Conservation (phyloP, 2,329 filamentous ascomycete species). For the Curvularia sp. region DNA sequence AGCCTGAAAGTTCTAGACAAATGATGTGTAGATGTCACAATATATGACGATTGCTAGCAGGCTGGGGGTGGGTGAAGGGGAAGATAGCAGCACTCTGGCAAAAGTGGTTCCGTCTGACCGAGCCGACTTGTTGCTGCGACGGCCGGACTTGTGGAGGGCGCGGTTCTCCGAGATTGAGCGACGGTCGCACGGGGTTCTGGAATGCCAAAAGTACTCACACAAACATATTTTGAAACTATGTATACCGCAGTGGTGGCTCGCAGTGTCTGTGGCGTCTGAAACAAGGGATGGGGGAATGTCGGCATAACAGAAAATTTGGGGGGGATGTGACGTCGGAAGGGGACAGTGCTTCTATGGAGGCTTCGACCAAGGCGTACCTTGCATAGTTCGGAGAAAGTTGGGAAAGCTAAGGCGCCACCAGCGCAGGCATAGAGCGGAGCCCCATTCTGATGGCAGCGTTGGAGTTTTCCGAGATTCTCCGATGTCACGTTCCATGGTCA, state of each 20-base stretch:
- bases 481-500: slow-evolving; percentile 29
- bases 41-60: slow-evolving; percentile 4
- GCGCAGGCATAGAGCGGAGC: slow-evolving; percentile 26
- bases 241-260: slow-evolving; percentile 4
- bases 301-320: slow-evolving; percentile 18
- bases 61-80: slow-evolving; percentile 1
- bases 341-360: slow-evolving; percentile 18
- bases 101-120: slow-evolving; percentile 4
- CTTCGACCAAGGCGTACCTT: slow-evolving; percentile 30
- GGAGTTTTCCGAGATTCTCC: slow-evolving; percentile 32
- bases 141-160: slow-evolving; percentile 1
- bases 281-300: slow-evolving; percentile 10
- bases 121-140: neutral
- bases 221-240: slow-evolving; percentile 15
- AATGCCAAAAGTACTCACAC: neutral
- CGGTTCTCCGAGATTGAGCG: slow-evolving; percentile 18
- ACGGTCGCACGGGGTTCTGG: slow-evolving; percentile 11
- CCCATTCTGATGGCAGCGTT: slow-evolving; percentile 15
- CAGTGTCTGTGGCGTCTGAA: slow-evolving; percentile 9
- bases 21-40: neutral
- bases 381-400: slow-evolving; percentile 26
- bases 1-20: slow-evolving; percentile 7
- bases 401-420: slow-evolving; percentile 31
- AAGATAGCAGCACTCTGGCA: slow-evolving; percentile 3
- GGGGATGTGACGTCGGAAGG: slow-evolving; percentile 17